A percentile compares a stretch with the other conserved stretches of the same genome.
These are phyloP conservation scores for Gilbertella persicaria DNA, from an alignment of 371 early-diverging fungal genomes.

Conservation along the genomic window DNA sequence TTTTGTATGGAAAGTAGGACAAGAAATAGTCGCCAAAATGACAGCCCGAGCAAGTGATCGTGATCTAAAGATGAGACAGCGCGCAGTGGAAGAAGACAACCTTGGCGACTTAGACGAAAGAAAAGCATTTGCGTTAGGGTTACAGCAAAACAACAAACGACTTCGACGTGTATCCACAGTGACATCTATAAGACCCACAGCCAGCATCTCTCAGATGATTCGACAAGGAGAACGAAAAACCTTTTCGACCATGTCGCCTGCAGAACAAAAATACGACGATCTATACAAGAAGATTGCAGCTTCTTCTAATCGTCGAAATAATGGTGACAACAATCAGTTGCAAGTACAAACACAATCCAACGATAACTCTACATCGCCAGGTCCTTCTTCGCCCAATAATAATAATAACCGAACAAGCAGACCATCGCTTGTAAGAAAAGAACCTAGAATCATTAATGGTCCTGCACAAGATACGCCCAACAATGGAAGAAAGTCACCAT, in stretches of 20 bases:
- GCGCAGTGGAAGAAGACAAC: background rate
- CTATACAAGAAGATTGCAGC: slow-evolving; percentile 39
- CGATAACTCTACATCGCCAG: background rate
- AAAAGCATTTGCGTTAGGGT: slow-evolving; percentile 2
- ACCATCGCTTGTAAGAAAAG: background rate
- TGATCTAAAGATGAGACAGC: slow-evolving; percentile 13
- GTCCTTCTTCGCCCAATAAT: background rate
- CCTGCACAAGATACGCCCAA: background rate
- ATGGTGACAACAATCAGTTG: background rate
- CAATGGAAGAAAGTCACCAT: slow-evolving; percentile 21
- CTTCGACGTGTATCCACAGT: slow-evolving; percentile 32
- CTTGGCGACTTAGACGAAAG: slow-evolving; percentile 13
- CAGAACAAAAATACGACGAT: slow-evolving; percentile 52
- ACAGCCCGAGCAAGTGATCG: slow-evolving; percentile 31
- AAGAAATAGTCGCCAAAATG: slow-evolving; percentile 58
- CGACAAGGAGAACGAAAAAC: slow-evolving; percentile 47
- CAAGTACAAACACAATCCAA: slow-evolving; percentile 2
- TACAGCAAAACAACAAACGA: slow-evolving; percentile 18
- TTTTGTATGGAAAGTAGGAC: slow-evolving; percentile 72
- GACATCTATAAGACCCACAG: slow-evolving; percentile 30
- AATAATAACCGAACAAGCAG: background rate
- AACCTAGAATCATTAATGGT: background rate
- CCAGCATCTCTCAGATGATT: slow-evolving; percentile 48
- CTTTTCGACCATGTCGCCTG: slow-evolving; percentile 46
- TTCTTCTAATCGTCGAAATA: slow-evolving; percentile 7